Evolutionary conservation across 2,329 filamentous ascomycete species (phyloP).

Genomic region (Penicillium sp.): DNA sequence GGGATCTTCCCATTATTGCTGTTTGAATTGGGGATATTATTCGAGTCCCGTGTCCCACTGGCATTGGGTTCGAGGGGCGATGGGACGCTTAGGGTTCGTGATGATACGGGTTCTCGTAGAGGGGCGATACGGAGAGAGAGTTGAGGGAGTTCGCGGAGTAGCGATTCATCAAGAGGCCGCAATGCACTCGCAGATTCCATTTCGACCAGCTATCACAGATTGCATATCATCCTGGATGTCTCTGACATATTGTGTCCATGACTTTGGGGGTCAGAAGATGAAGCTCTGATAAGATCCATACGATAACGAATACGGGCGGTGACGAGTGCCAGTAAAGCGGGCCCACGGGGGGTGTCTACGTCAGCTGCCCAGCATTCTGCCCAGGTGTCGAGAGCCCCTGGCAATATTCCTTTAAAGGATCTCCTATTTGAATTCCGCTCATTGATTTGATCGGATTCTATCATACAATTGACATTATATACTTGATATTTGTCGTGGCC

Average conservation of each 20-base stretch:
- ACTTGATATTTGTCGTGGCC: not conserved
- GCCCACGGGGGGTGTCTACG: constrained; percentile 3
- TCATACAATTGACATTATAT: not conserved
- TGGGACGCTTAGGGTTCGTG: constrained; percentile 43
- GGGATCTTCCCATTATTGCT: constrained; percentile 32
- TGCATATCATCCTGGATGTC: constrained; percentile 4
- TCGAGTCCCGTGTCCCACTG: constrained; percentile 34
- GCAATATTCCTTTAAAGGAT: not conserved
- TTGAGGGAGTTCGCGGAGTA: constrained; percentile 45
- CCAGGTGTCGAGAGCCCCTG: constrained; percentile 1
- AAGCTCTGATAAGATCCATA: constrained; percentile 11
- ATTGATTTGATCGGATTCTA: not conserved
- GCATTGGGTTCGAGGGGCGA: constrained; percentile 49
- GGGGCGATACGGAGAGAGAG: constrained; percentile 49
- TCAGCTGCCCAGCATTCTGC: constrained; percentile 7
- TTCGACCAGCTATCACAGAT: constrained; percentile 4
- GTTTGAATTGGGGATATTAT: constrained; percentile 30
- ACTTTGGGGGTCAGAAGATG: not conserved
- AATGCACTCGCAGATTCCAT: constrained; percentile 17
- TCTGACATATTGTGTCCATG: constrained; percentile 6
- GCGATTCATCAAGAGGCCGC: constrained; percentile 43
- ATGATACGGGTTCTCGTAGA: constrained; percentile 48
- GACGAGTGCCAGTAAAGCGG: constrained; percentile 10
- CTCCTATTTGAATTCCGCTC: not conserved
- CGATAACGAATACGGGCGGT: constrained; percentile 16